phyloP scores from a whole-genome alignment of 2,329 filamentous ascomycete genomes.

The Alternaria gaisen region DNA sequence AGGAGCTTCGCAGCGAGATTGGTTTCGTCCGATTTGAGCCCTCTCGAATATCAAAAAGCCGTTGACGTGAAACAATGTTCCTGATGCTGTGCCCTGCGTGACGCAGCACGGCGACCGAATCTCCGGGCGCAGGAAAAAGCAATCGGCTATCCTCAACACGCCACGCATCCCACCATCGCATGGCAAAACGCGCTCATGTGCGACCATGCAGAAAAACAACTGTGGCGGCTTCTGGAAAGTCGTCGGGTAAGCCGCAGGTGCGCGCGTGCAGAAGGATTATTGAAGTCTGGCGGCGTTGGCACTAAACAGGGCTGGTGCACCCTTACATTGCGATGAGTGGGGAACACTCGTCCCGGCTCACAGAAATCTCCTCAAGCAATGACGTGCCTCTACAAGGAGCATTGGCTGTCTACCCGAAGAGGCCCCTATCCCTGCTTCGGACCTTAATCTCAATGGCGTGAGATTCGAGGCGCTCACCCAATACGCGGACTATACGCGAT shows the following conservation, averaged over 20 bases:
- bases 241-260: slow-evolving; percentile 24
- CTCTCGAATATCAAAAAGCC: slow-evolving; percentile 38
- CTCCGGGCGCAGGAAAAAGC: not conserved
- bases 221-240: slow-evolving; percentile 45
- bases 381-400: slow-evolving; percentile 35
- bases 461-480: slow-evolving; percentile 20
- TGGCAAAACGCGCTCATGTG: slow-evolving; percentile 20
- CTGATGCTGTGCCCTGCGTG: slow-evolving; percentile 22
- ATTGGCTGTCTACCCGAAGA: slow-evolving; percentile 25
- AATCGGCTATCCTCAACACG: slow-evolving; percentile 5
- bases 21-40: slow-evolving; percentile 16
- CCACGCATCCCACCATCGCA: slow-evolving; percentile 6
- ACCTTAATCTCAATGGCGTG: slow-evolving; percentile 15
- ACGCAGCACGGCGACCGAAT: slow-evolving; percentile 13
- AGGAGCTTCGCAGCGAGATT: slow-evolving; percentile 31
- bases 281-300: slow-evolving; percentile 31
- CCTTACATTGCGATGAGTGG: slow-evolving; percentile 18
- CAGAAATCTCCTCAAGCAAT: slow-evolving; percentile 40
- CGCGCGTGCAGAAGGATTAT: slow-evolving; percentile 22
- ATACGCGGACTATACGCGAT: slow-evolving; percentile 23
- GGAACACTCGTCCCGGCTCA: slow-evolving; percentile 25
- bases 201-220: slow-evolving; percentile 26
- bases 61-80: slow-evolving; percentile 22
- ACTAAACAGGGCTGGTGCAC: slow-evolving; percentile 26
- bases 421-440: slow-evolving; percentile 24